phyloP scores from a whole-genome alignment of 2,329 filamentous ascomycete genomes.

The Rosellinia necatrix region DNA sequence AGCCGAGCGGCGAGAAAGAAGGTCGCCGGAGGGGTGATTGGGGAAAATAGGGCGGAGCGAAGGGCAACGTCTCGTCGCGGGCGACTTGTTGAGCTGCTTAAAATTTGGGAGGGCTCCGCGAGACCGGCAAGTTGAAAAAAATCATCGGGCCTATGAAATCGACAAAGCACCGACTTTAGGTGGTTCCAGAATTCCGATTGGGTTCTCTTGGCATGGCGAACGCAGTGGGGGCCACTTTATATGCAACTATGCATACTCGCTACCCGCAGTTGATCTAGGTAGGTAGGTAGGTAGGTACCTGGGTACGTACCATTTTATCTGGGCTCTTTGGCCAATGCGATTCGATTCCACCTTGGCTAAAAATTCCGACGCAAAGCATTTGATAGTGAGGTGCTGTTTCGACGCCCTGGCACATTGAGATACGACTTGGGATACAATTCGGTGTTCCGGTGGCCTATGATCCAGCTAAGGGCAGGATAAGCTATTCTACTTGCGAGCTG shows the following conservation, averaged over 20 bases:
- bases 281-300: background rate
- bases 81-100: constrained; percentile 25
- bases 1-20: constrained; percentile 11
- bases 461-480: background rate
- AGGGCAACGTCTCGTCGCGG: constrained; percentile 24
- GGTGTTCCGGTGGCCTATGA: background rate
- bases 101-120: constrained; percentile 26
- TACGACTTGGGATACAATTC: too few relatives aligned
- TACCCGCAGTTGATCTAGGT: background rate
- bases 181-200: background rate
- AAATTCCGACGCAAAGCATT: constrained; percentile 11
- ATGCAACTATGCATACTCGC: constrained; percentile 1
- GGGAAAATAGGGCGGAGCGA: constrained; percentile 27
- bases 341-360: constrained; percentile 3
- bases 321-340: background rate
- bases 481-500: background rate
- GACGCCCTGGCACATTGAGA: too few relatives aligned
- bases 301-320: too few relatives aligned
- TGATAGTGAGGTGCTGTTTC: background rate
- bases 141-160: constrained; percentile 23
- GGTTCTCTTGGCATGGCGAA: background rate
- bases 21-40: constrained; percentile 27
- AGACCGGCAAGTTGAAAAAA: constrained; percentile 37
- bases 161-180: constrained; percentile 5
- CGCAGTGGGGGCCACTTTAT: background rate